phyloP scores from a whole-genome alignment of 192 early-diverging fungal species.

The Neocallimastix lanati region DNA sequence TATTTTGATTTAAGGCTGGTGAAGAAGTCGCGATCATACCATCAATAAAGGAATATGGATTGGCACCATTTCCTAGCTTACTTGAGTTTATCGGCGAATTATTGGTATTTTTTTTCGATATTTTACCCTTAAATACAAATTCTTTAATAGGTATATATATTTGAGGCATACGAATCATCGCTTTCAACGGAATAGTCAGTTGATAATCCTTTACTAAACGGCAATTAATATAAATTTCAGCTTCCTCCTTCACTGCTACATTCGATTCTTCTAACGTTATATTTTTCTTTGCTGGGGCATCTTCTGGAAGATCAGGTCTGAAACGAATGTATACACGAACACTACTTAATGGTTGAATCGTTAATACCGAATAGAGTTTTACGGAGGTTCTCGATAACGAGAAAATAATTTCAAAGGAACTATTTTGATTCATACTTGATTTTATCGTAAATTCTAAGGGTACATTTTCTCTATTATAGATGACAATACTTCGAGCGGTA shows the following conservation, averaged over 20 bases:
- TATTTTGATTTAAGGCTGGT: not conserved
- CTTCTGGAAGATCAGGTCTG: slow-evolving; percentile 11
- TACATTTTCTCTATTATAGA: slow-evolving; percentile 54
- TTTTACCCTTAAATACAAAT: slow-evolving; percentile 13
- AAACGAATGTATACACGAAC: slow-evolving; percentile 51
- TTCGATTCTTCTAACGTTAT: slow-evolving; percentile 22
- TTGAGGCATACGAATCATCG: too few relatives aligned
- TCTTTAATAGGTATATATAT: slow-evolving; percentile 11
- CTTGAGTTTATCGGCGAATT: not conserved
- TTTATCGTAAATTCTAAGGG: too few relatives aligned
- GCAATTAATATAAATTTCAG: too few relatives aligned
- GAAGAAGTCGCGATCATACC: not conserved
- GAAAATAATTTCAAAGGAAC: slow-evolving; percentile 51
- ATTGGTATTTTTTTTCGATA: too few relatives aligned
- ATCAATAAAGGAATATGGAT: not conserved
- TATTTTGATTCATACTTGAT: slow-evolving; percentile 37
- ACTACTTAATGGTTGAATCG: too few relatives aligned
- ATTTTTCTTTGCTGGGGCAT: not conserved
- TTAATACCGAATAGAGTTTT: too few relatives aligned
- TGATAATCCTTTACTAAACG: slow-evolving; percentile 66
- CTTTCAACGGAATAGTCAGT: slow-evolving; percentile 39
- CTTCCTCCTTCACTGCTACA: slow-evolving; percentile 33
- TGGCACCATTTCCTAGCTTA: not conserved
- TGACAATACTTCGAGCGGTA: slow-evolving; percentile 49
- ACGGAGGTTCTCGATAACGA: too few relatives aligned